phyloP scores from a whole-genome alignment of 257 asterid species.

The Solanum bukasovii region DNA sequence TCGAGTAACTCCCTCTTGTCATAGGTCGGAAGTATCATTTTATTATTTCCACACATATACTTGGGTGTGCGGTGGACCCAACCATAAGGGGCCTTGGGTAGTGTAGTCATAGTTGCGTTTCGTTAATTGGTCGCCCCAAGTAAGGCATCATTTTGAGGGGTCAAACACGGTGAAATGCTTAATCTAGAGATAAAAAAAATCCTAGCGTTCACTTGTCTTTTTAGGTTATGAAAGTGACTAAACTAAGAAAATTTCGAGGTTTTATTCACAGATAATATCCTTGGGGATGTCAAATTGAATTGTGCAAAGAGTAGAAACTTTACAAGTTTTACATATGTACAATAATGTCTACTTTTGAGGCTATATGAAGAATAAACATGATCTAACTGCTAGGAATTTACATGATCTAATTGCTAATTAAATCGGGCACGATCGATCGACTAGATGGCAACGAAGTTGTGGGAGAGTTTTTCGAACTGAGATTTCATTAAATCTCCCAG shows the following conservation, averaged over 20 bases:
- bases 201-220: not conserved
- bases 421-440: too few species aligned
- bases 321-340: not conserved
- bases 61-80: not conserved
- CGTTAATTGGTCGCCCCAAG: not conserved
- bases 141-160: not conserved
- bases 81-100: not conserved
- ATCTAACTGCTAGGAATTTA: not conserved
- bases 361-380: not conserved
- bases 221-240: not conserved
- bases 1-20: not conserved
- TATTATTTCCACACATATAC: not conserved
- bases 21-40: not conserved
- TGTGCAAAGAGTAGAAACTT: not conserved
- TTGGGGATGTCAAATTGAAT: not conserved
- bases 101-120: not conserved
- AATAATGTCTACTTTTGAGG: not conserved
- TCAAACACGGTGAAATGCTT: not conserved
- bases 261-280: not conserved
- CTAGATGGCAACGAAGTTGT: not conserved
- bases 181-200: not conserved
- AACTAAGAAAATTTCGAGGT: not conserved
- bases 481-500: constrained; percentile 1
- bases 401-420: constrained; percentile 2
- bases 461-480: constrained; percentile 1